A percentile compares a stretch with the other conserved stretches of the same genome.
phyloP scores from a whole-genome alignment of 768 basidiomycete genomes.

The Lentinus brumalis region DNA sequence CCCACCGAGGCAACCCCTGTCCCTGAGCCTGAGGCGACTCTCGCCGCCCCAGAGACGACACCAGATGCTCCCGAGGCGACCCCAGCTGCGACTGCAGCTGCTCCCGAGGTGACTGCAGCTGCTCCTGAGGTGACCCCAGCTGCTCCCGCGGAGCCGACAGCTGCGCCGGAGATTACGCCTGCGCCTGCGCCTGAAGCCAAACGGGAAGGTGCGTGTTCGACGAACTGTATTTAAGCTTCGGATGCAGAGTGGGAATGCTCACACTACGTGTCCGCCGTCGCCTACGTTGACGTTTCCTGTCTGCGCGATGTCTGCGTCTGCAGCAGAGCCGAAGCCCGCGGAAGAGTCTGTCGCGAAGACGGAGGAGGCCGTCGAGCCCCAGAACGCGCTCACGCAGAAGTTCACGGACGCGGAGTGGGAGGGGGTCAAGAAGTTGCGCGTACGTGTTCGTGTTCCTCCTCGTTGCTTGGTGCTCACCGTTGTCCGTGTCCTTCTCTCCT shows the following conservation, averaged over 20 bases:
- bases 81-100: neutral
- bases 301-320: neutral
- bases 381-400: conserved; percentile 66
- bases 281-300: too few relatives aligned
- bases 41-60: conserved; percentile 2
- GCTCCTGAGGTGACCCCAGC: neutral
- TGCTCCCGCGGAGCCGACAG: neutral
- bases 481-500: too few relatives aligned
- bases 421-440: conserved; percentile 68
- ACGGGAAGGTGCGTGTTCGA: neutral
- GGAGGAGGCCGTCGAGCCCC: conserved; percentile 50
- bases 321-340: neutral
- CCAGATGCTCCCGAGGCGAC: too few relatives aligned
- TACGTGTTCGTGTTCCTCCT: conserved; percentile 34
- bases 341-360: neutral
- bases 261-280: neutral
- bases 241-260: neutral
- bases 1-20: conserved; percentile 21
- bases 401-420: conserved; percentile 77
- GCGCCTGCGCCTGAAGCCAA: neutral
- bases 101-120: neutral
- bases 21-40: conserved; percentile 13
- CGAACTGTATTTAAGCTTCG: neutral
- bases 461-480: neutral
- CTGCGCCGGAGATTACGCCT: neutral